Conservation (phyloP, 2,329 filamentous ascomycete genomes). For the Septoria petroselini region DNA sequence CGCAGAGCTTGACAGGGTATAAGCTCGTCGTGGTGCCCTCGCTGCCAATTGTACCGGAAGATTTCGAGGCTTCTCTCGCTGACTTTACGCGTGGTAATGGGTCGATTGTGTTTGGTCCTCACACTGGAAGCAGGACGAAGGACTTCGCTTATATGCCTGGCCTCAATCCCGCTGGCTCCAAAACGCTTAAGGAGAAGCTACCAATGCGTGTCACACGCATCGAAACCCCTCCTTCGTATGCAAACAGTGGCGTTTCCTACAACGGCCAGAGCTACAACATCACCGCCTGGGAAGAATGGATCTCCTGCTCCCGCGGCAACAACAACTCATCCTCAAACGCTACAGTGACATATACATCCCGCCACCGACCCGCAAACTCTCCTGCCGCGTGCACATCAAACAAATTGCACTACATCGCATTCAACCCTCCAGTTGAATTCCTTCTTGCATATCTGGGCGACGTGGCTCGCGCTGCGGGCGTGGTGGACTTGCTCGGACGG, state of each 20-base stretch:
- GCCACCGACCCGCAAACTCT: slow-evolving; percentile 21
- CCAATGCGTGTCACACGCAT: slow-evolving; percentile 26
- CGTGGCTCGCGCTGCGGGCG: slow-evolving; percentile 19
- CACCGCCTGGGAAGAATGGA: slow-evolving; percentile 25
- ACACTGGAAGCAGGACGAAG: slow-evolving; percentile 23
- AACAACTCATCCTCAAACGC: slow-evolving; percentile 20
- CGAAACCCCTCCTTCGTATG: slow-evolving; percentile 26
- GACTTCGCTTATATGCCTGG: slow-evolving; percentile 27
- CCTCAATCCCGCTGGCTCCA: slow-evolving; percentile 20
- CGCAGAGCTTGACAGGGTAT: slow-evolving; percentile 23
- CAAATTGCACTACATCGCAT: slow-evolving; percentile 25
- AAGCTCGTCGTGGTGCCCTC: slow-evolving; percentile 28
- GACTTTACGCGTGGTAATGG: slow-evolving; percentile 16
- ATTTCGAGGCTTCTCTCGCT: slow-evolving; percentile 19
- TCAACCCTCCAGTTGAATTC: slow-evolving; percentile 26
- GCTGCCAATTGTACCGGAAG: slow-evolving; percentile 25
- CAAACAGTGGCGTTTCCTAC: slow-evolving; percentile 25
- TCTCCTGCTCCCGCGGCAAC: slow-evolving; percentile 20
- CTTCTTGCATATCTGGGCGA: slow-evolving; percentile 27
- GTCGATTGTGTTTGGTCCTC: slow-evolving; percentile 24
- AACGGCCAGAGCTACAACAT: slow-evolving; percentile 24
- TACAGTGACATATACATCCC: slow-evolving; percentile 24
- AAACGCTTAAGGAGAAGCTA: slow-evolving; percentile 17
- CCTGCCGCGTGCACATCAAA: slow-evolving; percentile 26
- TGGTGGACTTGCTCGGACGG: slow-evolving; percentile 23